A percentile compares a stretch with the other conserved stretches of the same genome.
Evolutionary conservation across 495 filamentous ascomycete species (phyloP).

Genomic region (Apiosordaria backusii): DNA sequence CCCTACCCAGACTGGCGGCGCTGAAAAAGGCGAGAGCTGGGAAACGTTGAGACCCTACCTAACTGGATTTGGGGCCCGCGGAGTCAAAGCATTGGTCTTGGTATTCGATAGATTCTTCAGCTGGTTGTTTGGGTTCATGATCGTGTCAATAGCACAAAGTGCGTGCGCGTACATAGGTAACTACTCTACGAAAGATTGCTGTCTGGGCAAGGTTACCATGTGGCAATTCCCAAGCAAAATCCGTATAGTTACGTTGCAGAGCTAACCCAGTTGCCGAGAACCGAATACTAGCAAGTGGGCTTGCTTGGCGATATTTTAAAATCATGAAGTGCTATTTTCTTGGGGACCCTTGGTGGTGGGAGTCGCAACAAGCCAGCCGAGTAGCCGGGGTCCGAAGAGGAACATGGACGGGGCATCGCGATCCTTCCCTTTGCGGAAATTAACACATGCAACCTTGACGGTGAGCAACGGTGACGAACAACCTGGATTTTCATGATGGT

Average conservation of each 20-base stretch:
- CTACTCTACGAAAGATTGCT: too few species aligned
- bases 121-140: background rate
- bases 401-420: background rate
- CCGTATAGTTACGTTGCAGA: background rate
- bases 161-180: background rate
- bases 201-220: background rate
- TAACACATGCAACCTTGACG: conserved; percentile 5
- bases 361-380: background rate
- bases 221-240: background rate
- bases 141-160: background rate
- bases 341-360: background rate
- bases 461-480: background rate
- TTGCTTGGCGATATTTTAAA: background rate
- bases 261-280: background rate
- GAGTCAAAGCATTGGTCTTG: background rate
- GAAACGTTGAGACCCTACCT: background rate
- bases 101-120: background rate
- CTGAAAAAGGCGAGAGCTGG: background rate
- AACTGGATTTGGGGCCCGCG: background rate
- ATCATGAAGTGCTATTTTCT: background rate
- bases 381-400: background rate
- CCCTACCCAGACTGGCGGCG: background rate
- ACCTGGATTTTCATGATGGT: background rate
- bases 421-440: background rate
- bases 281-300: background rate